Percentiles rank a stretch among this genome's conserved stretches.
phyloP scores from a whole-genome alignment of 2,329 filamentous ascomycete species.

The Aspergillus sp. region DNA sequence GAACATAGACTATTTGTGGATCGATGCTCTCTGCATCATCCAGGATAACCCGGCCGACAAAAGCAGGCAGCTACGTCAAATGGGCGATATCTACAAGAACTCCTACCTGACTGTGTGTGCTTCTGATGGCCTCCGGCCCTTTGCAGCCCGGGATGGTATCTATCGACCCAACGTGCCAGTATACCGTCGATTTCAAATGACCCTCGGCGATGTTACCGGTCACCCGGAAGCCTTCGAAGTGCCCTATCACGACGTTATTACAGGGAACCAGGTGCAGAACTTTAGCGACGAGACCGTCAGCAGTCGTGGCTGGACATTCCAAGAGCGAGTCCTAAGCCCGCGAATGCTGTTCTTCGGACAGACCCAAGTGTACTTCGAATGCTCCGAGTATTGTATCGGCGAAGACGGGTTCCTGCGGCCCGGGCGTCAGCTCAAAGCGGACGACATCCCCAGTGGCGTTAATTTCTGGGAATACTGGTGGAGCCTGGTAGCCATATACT shows the following conservation, averaged over 20 bases:
- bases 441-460: neutral
- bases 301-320: neutral
- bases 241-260: neutral
- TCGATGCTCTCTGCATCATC: neutral
- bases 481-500: neutral
- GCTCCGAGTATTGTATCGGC: neutral
- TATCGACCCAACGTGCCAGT: neutral
- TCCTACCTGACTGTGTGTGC: neutral
- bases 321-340: neutral
- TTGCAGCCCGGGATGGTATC: neutral
- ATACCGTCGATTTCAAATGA: neutral
- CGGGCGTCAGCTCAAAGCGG: neutral
- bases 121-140: neutral
- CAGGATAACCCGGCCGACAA: neutral
- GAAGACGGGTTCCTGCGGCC: neutral
- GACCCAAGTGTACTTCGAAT: neutral
- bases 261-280: neutral
- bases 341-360: neutral
- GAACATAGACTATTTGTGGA: neutral
- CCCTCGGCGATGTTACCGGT: neutral
- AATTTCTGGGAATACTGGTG: neutral
- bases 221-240: neutral
- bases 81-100: neutral
- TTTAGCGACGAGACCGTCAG: neutral
- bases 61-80: neutral